Base-by-base conservation (phyloP, 176 grass and related monocot genomes). In the Cenchrus fungigraminus region DNA sequence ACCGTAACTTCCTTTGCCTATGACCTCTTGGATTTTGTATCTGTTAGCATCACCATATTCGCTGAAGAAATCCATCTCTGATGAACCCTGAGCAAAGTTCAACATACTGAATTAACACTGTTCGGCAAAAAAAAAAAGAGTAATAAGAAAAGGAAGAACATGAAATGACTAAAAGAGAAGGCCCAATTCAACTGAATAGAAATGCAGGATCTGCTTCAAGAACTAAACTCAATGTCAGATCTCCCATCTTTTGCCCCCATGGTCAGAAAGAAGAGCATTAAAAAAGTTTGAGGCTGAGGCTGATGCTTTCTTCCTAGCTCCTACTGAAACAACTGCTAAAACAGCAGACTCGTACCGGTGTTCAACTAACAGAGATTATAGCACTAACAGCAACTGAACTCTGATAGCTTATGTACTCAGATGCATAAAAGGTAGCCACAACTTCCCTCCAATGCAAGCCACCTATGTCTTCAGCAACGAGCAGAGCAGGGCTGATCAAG, bases 1-100 rank as follows among this genome's bases (percentile, higher is more conserved):
- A 47, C 96, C 93, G 66, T 98, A 98, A 65, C 96, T 98, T 61
- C 96, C 96, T 92, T 95, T 98, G 42, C 96, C 96, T 8, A 98
- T 71, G 67, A 98, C 91, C 81, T 98, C 93, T 83, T 94, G 93
- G 68, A 98, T 98, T 84, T 83, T 89, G 86, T 95, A 98, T 86
- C 96, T 90, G 85, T 95, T 98, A n/a, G 91, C 90, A 69, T 95
- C 93, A 37, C 86, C 92, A 42, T 98, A 98, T 70, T 95, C 96
- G 16, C 79, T 95, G 88, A 98, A 98, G 92, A 98, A 98, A 14
- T 98, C 91, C 89, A 92, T 87, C 46, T 97, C 95, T 5, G 88
- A 72, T 51, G 89, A 97, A 78, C 71, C 91, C 95, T 97, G 92
- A 78, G 66, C 61, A 76, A 87, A 86, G 53, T 80, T 69, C 28